Conservation (phyloP, 108 stramenopile species). For the Asterionellopsis glacialis region DNA sequence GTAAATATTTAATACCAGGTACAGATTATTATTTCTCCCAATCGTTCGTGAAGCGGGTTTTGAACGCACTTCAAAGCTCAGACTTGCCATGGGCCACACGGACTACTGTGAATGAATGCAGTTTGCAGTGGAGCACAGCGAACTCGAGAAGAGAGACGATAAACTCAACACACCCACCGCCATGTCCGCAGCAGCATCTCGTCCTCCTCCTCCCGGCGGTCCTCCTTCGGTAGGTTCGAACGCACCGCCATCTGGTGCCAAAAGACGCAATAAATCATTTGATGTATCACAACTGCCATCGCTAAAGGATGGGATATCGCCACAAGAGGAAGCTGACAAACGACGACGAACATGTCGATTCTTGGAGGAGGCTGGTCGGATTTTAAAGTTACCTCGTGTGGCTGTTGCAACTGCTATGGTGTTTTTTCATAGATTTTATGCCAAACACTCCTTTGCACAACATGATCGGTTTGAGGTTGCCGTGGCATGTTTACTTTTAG, state of each 20-base stretch:
- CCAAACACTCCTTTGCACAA: conserved; percentile 77
- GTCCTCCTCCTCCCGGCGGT: too few species aligned
- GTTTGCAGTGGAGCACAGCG: too few species aligned
- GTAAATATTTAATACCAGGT: too few species aligned
- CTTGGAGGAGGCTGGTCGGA: conserved; percentile 77
- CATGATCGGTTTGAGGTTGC: conserved; percentile 89
- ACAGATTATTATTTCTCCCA: too few species aligned
- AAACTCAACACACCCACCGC: too few species aligned
- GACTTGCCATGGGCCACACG: too few species aligned
- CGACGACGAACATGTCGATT: conserved; percentile 77
- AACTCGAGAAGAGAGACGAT: too few species aligned
- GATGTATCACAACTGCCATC: conserved; percentile 30
- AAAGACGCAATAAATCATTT: conserved; percentile 6
- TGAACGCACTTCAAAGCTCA: too few species aligned
- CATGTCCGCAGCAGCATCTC: too few species aligned
- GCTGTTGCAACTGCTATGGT: conserved; percentile 78
- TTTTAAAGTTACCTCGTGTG: conserved; percentile 67
- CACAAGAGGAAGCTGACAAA: conserved; percentile 54
- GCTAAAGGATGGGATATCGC: conserved; percentile 29
- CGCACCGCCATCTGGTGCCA: background rate
- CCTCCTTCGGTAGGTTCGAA: too few species aligned
- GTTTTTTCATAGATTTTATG: conserved; percentile 89
- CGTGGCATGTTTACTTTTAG: conserved; percentile 76
- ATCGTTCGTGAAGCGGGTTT: too few species aligned
- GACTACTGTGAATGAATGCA: too few species aligned